Percentiles rank a stretch among this genome's conserved stretches.
phyloP scores from a whole-genome alignment of 2,329 filamentous ascomycete species.

The Diaporthe australafricana region DNA sequence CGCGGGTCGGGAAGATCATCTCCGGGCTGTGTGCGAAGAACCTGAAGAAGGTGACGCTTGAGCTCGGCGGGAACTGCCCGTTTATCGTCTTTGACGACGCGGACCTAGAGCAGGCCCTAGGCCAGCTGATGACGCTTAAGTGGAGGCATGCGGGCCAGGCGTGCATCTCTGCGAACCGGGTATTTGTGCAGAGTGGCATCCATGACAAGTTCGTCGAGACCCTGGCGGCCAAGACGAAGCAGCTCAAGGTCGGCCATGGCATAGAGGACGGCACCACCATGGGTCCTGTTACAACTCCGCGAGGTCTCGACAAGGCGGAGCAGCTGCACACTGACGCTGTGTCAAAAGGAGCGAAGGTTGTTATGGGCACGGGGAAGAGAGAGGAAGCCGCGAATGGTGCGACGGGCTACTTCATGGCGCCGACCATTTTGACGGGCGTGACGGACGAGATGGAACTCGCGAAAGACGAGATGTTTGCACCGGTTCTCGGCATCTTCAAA shows the following conservation, averaged over 20 bases:
- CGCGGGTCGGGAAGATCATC: conserved; percentile 75
- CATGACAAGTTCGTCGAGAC: conserved; percentile 70
- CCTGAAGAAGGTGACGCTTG: conserved; percentile 77
- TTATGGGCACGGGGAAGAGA: conserved; percentile 61
- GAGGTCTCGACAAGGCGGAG: conserved; percentile 49
- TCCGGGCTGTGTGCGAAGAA: conserved; percentile 71
- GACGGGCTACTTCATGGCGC: conserved; percentile 76
- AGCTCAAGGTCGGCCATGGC: conserved; percentile 41
- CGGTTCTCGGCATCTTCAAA: conserved; percentile 37
- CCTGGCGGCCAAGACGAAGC: conserved; percentile 47
- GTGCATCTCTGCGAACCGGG: conserved; percentile 73
- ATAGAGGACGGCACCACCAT: conserved; percentile 46
- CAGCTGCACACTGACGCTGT: conserved; percentile 39
- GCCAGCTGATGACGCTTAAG: conserved; percentile 51
- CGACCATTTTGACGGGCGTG: conserved; percentile 73
- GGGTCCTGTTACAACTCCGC: conserved; percentile 50
- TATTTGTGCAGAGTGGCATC: conserved; percentile 73
- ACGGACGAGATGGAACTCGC: conserved; percentile 41
- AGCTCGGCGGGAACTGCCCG: conserved; percentile 78
- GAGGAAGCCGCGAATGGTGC: conserved; percentile 56
- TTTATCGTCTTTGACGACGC: conserved; percentile 77
- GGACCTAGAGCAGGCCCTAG: conserved; percentile 70
- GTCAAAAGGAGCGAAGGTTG: conserved; percentile 41
- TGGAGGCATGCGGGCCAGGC: conserved; percentile 70
- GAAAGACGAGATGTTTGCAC: conserved; percentile 41